Conservation (phyloP, 2,329 filamentous ascomycete species). For the Elsinoe batatas region DNA sequence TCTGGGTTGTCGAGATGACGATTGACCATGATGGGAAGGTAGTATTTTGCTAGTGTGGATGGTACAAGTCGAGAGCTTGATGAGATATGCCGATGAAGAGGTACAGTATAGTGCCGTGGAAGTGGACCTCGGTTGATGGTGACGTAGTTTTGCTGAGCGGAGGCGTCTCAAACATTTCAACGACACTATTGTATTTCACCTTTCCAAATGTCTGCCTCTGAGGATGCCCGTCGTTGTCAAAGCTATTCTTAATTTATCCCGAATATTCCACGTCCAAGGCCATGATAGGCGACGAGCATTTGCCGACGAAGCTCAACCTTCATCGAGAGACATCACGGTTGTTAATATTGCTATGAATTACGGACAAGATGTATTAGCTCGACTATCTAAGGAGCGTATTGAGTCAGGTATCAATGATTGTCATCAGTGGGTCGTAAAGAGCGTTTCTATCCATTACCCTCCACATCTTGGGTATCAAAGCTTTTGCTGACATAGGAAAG, state of each 20-base stretch:
- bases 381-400: conserved; percentile 2
- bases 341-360: background rate
- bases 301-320: no score
- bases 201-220: no score
- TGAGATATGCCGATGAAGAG: background rate
- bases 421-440: conserved; percentile 7
- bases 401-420: background rate
- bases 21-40: background rate
- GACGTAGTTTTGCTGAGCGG: no score
- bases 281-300: no score
- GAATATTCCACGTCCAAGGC: no score
- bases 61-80: background rate
- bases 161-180: no score
- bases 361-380: background rate
- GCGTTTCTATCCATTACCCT: background rate
- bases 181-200: no score
- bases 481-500: conserved; percentile 5
- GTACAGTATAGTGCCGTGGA: background rate
- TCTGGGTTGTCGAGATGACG: conserved; percentile 54
- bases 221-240: no score
- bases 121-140: no score
- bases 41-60: background rate
- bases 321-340: no score
- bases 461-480: background rate
- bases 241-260: no score